Base-by-base conservation (phyloP, 2,329 filamentous ascomycete genomes). In the Plenodomus lindquistii region DNA sequence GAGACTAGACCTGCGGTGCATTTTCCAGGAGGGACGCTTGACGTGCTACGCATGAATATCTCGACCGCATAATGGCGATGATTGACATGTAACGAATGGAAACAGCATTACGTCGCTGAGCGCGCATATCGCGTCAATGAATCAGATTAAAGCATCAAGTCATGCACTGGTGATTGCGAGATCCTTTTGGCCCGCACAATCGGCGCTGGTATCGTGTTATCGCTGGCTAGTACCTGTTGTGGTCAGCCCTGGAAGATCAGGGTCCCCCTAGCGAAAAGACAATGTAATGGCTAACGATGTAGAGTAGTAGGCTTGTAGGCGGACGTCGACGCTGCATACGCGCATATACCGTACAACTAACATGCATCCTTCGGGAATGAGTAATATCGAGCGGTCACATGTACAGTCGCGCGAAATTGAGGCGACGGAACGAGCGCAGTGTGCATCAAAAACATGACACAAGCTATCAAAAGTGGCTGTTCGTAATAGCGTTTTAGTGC, bases 401-500 rank as follows among this genome's bases (percentile, higher is more conserved):
- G 27, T 15, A 31, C 4, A 15, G 27, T 31, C 4, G 27, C 27
- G 6, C 9, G 4, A 31, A 31, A 31, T 8, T 31, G 27, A 31
- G 11, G 27, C 6, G 4, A 7, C 11, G 27, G 11, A 8, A 8
- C 6, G 27, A 62, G 59, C 49, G 55, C 45, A 44, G 44, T 37
- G 44, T 40, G 49, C 54, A 44, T 55, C 11, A 31, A 31, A 7
- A 13, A 31, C 27, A 50, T 49, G 49, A 58, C 54, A 56, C 51
- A 42, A 50, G 47, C 40, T 51, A 42, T 42, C 15, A 13, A 7
- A 15, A 31, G 27, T 8, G 11, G 53, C 56, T 54, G 57, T 59
- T 57, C 54, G 57, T 60, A 60, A 65, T 64, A 56, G 59, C 59
- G 57, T 63, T 59, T 57, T 54, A 48, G 61, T 45, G 31, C 52